Conservation (phyloP, 1,284 basidiomycete species). For the Ganoderma sinense region DNA sequence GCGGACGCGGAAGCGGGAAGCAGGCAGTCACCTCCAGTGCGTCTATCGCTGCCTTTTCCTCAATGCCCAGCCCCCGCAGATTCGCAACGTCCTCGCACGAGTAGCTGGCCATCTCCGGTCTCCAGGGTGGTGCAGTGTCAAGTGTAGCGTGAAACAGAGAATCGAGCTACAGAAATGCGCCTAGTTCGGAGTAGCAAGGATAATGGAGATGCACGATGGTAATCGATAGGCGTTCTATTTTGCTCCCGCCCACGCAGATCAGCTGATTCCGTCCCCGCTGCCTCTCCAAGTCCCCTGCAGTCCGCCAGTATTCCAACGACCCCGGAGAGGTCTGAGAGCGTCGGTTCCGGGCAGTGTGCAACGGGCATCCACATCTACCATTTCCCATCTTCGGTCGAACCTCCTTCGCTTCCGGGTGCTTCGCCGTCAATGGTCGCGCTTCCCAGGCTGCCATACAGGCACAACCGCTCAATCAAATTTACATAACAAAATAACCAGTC, state of each 20-base stretch:
- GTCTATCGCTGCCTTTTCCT: constrained; percentile 18
- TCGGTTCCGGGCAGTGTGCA: background rate
- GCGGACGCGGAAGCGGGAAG: background rate
- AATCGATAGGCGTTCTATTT: constrained; percentile 14
- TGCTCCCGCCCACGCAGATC: background rate
- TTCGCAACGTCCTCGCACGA: constrained; percentile 71
- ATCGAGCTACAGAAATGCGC: constrained; percentile 1
- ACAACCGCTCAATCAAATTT: background rate
- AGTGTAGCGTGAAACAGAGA: background rate
- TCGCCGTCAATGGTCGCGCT: background rate
- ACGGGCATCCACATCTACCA: background rate
- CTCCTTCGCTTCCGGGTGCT: background rate
- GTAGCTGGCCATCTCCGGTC: constrained; percentile 39
- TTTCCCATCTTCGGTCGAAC: background rate
- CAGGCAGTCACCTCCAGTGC: constrained; percentile 26
- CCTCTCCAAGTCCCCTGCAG: background rate
- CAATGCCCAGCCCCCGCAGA: constrained; percentile 86
- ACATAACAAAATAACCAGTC: background rate
- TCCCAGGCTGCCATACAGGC: background rate
- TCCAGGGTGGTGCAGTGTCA: background rate
- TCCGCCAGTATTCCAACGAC: background rate
- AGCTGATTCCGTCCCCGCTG: background rate
- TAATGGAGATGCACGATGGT: constrained; percentile 4
- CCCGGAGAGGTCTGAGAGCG: background rate
- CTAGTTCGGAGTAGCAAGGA: background rate